Base-by-base conservation (phyloP, 2,329 filamentous ascomycete species). In the Neurospora crassa region DNA sequence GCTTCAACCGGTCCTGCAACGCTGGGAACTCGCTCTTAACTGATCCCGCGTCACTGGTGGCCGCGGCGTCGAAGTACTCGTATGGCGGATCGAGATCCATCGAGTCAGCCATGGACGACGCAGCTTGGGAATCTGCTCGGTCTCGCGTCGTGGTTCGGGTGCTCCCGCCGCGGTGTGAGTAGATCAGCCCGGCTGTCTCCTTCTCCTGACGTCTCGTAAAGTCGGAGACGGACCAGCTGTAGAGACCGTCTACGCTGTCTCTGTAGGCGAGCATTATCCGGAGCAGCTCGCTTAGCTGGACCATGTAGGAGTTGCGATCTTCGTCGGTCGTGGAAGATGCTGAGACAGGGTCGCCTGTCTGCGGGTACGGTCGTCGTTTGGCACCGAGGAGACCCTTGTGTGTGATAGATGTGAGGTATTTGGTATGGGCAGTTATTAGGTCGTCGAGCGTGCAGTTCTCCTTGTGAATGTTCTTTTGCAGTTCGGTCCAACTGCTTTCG, bases 251-350 rank as follows among this genome's bases (percentile, higher is more conserved):
- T 45, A 99, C 93, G 16, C 90, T 92, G 79, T 97, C 95, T 76
- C 95, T 93, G 81, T 97, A 99, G 47, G 89, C 88, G 47, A 99
- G 90, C 94, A 99, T 99, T 71, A 91, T 90, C 77, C 96, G 94
- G 68, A 99, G 86, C 34, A 99, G 90, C 78, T 97, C 94, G 79
- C 96, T 92, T 1, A 99, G 87, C 80, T 99, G 96, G 67, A 90
- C 87, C 74, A 97, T 92, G 82, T 98, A 98, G 71, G 91, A 90
- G 73, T 90, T 89, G 74, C 85, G 82, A 74, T 93, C 91, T 76
- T 93, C 91, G 69, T 87, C 86, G 72, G 72, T 73, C 18, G 75
- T 72, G 10, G 76, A 70, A n/a, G 74, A 72, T 68, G 83, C 82
- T 71, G 82, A 82, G 72, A 81, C 81, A 73, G 82, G 73, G 63